Evolutionary conservation across 148 eudicot genomes (phyloP).

Genomic region (Salicornia ramosissima): DNA sequence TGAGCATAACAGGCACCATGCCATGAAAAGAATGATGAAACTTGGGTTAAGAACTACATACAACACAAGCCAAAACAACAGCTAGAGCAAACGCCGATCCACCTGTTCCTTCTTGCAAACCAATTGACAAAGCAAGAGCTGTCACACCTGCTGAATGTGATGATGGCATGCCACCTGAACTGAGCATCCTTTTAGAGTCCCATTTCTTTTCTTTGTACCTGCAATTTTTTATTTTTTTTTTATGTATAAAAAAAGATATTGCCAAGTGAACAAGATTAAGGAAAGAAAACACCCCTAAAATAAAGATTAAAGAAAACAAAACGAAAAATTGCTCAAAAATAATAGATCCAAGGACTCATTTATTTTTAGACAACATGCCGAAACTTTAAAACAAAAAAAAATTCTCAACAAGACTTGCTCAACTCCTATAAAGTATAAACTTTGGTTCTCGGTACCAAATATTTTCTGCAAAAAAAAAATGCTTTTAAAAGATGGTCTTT

Average conservation of each 20-base stretch:
- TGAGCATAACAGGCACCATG: background rate
- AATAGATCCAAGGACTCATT: background rate
- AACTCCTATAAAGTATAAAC: background rate
- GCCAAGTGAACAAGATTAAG: background rate
- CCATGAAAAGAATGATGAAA: background rate
- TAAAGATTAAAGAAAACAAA: background rate
- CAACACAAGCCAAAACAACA: slow-evolving; percentile 84
- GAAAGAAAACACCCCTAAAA: too few relatives aligned
- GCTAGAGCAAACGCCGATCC: slow-evolving; percentile 84
- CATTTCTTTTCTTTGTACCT: slow-evolving; percentile 94
- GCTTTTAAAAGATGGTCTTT: background rate
- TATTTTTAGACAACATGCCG: background rate
- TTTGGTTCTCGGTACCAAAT: background rate
- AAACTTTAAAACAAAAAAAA: background rate
- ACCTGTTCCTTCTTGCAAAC: slow-evolving; percentile 69
- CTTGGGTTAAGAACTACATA: slow-evolving; percentile 41
- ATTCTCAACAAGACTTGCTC: background rate
- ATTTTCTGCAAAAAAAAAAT: background rate
- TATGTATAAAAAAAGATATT: slow-evolving; percentile 8
- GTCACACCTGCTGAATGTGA: slow-evolving; percentile 93
- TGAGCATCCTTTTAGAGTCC: slow-evolving; percentile 82
- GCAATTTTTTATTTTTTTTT: slow-evolving; percentile 35
- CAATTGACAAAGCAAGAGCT: slow-evolving; percentile 71
- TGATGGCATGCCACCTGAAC: slow-evolving; percentile 98
- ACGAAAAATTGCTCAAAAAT: background rate